Evolutionary conservation across 2,329 filamentous ascomycete genomes (phyloP), one percentile per base, ranked within the genome.

Genomic region (Macrophomina pseudophaseolina): DNA sequence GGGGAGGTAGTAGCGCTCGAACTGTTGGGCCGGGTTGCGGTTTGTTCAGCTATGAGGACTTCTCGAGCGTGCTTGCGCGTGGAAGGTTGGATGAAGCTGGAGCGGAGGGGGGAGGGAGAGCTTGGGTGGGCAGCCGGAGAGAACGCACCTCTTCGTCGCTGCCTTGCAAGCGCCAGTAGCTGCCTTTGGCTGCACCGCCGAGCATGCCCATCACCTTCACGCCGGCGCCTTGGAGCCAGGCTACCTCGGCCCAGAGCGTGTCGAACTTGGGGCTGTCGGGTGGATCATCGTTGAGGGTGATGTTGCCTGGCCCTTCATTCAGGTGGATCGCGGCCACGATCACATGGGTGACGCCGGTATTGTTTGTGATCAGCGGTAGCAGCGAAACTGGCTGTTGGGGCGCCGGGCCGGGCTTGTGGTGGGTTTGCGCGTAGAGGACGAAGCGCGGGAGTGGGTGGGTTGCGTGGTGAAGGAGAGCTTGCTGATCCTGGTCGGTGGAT

Each of bases 251-350:
- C 93, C 93, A 97, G 42, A 97, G 83, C 1, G 87, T 87, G 38
- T 86, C 81, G 78, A 90, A 94, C 70, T 87, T 85, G 4, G 86
- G 78, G 71, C 91, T 80, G n/a, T 86, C 80, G 0, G 92, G 92
- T 0, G 84, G 83, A 74, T 93, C 87, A 78, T 97, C 90, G 77
- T 97, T 97, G 70, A 97, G 86, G 0, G 89, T 92, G 71, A 94
- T 85, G 67, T 87, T 83, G 8, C 83, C 83, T 0, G 91, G 88
- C 5, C 85, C 83, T 42, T 82, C 82, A 76, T 95, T 94, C 71
- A 97, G 81, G 78, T 97, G 94, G 68, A 97, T 88, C 12, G 94
- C 93, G 5, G 92, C 92, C 58, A 97, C 80, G 71, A 97, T 94
- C 68, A 97, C 84, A 79, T 97, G 94, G 0, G 94, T 97, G 59